These are phyloP conservation scores for Phytophthora lateralis DNA, from an alignment of 352 stramenopile species.

Conservation along the genomic window DNA sequence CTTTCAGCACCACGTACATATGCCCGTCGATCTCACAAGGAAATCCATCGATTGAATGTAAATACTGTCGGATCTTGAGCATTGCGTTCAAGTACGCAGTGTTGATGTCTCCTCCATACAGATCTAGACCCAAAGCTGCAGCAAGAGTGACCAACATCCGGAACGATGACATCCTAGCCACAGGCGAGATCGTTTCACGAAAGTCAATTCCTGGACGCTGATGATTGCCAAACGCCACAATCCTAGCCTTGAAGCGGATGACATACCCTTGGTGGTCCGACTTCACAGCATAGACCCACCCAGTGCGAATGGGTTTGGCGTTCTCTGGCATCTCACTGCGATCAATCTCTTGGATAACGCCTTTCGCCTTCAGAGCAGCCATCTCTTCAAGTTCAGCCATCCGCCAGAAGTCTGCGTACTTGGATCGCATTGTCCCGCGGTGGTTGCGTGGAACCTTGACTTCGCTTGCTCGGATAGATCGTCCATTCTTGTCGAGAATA, in stretches of 20 bases:
- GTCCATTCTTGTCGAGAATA: background rate
- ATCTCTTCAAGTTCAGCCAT: too few relatives aligned
- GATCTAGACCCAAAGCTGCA: background rate
- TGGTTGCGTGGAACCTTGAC: background rate
- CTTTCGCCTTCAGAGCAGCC: background rate
- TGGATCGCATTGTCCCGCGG: background rate
- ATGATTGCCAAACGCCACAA: background rate
- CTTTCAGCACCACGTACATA: conserved; percentile 1
- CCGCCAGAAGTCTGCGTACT: conserved; percentile 1
- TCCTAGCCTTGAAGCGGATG: background rate
- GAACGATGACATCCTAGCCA: background rate
- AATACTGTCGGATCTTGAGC: background rate
- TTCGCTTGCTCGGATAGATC: background rate
- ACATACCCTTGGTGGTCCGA: background rate
- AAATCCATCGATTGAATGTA: background rate
- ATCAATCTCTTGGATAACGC: background rate
- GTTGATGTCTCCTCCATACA: background rate
- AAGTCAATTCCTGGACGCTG: conserved; percentile 1
- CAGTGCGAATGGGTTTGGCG: background rate
- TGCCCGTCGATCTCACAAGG: background rate
- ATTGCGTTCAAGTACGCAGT: background rate
- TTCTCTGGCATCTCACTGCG: background rate
- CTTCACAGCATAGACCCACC: background rate
- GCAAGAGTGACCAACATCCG: background rate
- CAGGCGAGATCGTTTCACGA: background rate